Evolutionary conservation across 2,329 filamentous ascomycete species (phyloP), one percentile per base, ranked within the genome.

Genomic region (Fusarium nematophilum): DNA sequence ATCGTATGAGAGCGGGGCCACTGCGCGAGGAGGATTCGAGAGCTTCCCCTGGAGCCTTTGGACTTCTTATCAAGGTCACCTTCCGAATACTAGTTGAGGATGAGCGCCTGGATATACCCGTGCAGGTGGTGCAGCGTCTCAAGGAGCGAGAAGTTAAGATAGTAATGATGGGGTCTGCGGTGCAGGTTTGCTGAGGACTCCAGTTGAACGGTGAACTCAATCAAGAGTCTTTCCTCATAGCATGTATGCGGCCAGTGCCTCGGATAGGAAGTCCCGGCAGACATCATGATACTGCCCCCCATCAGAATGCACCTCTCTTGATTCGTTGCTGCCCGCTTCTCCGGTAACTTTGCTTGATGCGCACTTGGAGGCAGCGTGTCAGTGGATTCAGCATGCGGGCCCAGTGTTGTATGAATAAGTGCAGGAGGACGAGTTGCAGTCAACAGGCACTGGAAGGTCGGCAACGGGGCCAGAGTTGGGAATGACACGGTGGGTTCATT

Each of bases 351-450:
- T 60, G 21, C 58, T 49, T 18, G 65, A 72, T 23, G 59, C 60
- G 4, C 37, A 47, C 7, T 53, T 74, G 17, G 57, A 54, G 23
- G 59, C 64, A 9, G 60, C 65, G 6, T 63, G 64, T 45, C 69
- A 73, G 52, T 75, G 72, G 72, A 60, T 75, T 37, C 37, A 33
- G 17, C 64, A 73, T 52, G 73, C 72, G 1, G 71, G 72, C 25
- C 49, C 53, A 57, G 53, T 50, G 11, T 34, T 74, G 48, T 55
- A 68, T 38, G 36, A 56, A 13, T 52, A 68, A 30, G 51, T 40
- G n/a, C 58, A 34, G 25, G 48, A 53, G 9, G 9, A n/a, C 9
- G 42, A 63, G 36, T 52, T 73, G 7, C 59, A 65, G 30, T 59
- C 67, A 6, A 27, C 46, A 11, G 65, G 69, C 33, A 40, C 51